phyloP scores from a whole-genome alignment of 108 stramenopile species.

The Nitzschia sp. region DNA sequence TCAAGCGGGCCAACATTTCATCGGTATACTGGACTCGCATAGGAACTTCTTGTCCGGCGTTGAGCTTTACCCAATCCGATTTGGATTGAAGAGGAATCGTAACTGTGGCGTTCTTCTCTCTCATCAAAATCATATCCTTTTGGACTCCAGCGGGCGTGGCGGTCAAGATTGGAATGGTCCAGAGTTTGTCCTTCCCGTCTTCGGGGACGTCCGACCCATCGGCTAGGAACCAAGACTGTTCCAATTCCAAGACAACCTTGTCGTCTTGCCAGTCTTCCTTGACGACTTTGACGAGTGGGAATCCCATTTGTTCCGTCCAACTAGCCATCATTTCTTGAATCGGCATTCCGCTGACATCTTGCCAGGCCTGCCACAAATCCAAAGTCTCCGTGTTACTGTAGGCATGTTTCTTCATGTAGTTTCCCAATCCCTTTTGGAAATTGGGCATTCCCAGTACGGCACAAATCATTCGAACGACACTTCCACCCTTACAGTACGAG shows the following conservation, averaged over 20 bases:
- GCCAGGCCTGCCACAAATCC: slow-evolving; percentile 96
- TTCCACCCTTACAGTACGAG: slow-evolving; percentile 83
- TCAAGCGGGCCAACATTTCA: slow-evolving; percentile 76
- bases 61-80: slow-evolving; percentile 92
- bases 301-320: slow-evolving; percentile 98
- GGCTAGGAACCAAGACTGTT: slow-evolving; percentile 90
- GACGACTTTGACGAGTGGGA: slow-evolving; percentile 78
- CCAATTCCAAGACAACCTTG: slow-evolving; percentile 72
- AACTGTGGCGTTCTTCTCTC: slow-evolving; percentile 76
- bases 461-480: slow-evolving; percentile 89
- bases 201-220: slow-evolving; percentile 74
- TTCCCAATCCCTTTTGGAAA: slow-evolving; percentile 70
- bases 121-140: slow-evolving; percentile 83
- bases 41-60: slow-evolving; percentile 94
- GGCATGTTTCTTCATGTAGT: slow-evolving; percentile 88
- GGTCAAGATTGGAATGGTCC: slow-evolving; percentile 93
- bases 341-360: slow-evolving; percentile 85
- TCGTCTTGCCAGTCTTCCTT: slow-evolving; percentile 71
- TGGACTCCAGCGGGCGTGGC: slow-evolving; percentile 66
- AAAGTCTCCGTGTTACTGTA: slow-evolving; percentile 90
- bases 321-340: slow-evolving; percentile 86
- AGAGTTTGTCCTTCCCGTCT: slow-evolving; percentile 76
- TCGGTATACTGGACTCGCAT: slow-evolving; percentile 85
- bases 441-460: slow-evolving; percentile 88
- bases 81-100: slow-evolving; percentile 58